phyloP scores from a whole-genome alignment of 2,329 filamentous ascomycete species.

The Ophiostoma tasmaniense region DNA sequence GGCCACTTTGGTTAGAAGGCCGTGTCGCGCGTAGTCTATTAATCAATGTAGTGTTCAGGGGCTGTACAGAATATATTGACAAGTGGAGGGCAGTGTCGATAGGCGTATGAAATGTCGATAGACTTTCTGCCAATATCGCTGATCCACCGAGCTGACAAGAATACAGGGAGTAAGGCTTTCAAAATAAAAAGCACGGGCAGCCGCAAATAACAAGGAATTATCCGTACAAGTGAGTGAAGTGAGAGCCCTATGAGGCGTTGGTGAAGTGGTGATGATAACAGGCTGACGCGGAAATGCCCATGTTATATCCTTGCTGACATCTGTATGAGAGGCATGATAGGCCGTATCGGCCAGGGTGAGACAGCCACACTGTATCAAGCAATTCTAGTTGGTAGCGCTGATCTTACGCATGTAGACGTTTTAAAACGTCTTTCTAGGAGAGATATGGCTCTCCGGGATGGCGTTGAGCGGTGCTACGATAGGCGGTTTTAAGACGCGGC shows the following conservation, averaged over 20 bases:
- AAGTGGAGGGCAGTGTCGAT: not conserved
- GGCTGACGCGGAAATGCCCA: not conserved
- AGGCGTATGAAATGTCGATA: not conserved
- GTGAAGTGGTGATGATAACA: not conserved
- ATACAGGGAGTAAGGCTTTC: not conserved
- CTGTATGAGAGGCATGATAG: not conserved
- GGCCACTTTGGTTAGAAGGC: not conserved
- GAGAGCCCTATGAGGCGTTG: not conserved
- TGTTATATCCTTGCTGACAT: not conserved
- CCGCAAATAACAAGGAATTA: too few relatives aligned
- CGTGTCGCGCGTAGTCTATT: not conserved
- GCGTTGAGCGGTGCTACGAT: not conserved
- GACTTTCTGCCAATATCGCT: not conserved
- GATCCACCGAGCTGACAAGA: not conserved
- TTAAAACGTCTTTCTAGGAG: not conserved
- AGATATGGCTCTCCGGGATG: not conserved
- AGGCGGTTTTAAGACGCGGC: not conserved
- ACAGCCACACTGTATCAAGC: not conserved
- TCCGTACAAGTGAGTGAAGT: not conserved
- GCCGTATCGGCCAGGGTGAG: not conserved
- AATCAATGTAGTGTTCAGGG: not conserved
- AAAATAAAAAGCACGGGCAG: not conserved
- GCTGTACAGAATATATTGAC: not conserved
- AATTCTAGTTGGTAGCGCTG: not conserved
- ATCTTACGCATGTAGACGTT: not conserved